These are phyloP conservation scores for Mucor piriformis DNA, from an alignment of 371 early-diverging fungal species.

Conservation along the genomic window DNA sequence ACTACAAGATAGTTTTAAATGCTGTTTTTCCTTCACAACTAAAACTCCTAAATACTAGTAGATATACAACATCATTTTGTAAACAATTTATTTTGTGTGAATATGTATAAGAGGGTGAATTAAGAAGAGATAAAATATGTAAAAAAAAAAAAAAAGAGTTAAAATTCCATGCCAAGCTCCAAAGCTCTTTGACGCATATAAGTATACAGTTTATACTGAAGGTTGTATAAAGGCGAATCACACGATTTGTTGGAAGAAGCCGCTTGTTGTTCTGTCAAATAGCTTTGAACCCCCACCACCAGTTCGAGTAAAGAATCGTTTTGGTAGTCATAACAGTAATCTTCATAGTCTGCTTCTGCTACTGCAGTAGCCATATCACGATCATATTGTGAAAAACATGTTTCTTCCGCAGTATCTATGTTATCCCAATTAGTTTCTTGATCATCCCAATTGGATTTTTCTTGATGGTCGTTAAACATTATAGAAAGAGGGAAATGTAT, in stretches of 20 bases:
- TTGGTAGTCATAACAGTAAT: conserved; percentile 15
- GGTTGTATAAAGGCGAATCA: conserved; percentile 41
- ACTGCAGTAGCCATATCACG: conserved; percentile 12
- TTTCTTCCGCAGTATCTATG: background rate
- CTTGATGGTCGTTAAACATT: background rate
- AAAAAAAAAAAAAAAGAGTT: background rate
- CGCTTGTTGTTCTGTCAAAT: conserved; percentile 24
- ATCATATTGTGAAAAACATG: conserved; percentile 15
- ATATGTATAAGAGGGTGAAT: background rate
- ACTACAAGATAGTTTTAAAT: too few relatives aligned
- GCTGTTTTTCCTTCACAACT: too few relatives aligned
- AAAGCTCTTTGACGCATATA: conserved; percentile 45
- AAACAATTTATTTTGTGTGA: background rate
- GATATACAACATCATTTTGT: too few relatives aligned
- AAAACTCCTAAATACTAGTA: too few relatives aligned
- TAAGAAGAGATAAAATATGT: background rate
- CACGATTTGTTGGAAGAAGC: background rate
- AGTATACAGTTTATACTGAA: conserved; percentile 50
- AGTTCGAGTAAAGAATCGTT: conserved; percentile 29
- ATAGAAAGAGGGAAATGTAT: too few relatives aligned
- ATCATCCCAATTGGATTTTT: too few relatives aligned
- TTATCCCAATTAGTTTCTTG: too few relatives aligned
- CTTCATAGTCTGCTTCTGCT: conserved; percentile 23
- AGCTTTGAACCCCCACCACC: conserved; percentile 34
- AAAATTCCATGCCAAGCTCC: conserved; percentile 35